Evolutionary conservation across 2,329 filamentous ascomycete genomes (phyloP), one percentile per base, ranked within the genome.

Genomic region (Xylariaceae sp.): DNA sequence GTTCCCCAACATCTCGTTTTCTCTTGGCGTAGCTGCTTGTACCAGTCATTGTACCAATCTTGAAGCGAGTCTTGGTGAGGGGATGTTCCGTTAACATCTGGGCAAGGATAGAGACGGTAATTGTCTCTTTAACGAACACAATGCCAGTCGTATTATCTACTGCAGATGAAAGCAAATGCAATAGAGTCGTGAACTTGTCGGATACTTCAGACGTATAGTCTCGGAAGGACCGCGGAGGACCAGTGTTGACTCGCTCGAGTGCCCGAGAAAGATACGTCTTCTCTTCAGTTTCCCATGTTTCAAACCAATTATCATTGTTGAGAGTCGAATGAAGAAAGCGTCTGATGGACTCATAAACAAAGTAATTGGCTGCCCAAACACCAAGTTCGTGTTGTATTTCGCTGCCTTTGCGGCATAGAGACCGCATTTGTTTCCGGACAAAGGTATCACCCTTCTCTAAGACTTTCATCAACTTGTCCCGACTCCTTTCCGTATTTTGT

Each of bases 321-420:
- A 52, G 48, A 4, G 38, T 49, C 43, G 42, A 55, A 33, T 33
- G 50, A 52, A 38, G 39, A 67, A 63, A 34, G 41, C 57, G 52
- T 2, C 48, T 60, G 9, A 79, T 64, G 3, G 73, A 71, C 29
- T 66, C 66, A 38, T 63, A 62, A 18, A 89, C 75, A 55, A 82
- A 89, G 37, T 73, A 75, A 37, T 89, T 81, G 0, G 76, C 74
- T 1, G 83, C 83, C 83, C 84, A 90, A 1, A 68, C 50, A 0
- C 87, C 87, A 3, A 89, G 69, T 34, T 85, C 74, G 3, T 56
- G 50, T 17, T 67, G 68, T 1, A 89, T 69, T 12, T 72, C 69
- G 1, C 48, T 35, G 11, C 74, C 69, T 24, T 73, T 77, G 2
- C 66, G 64, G 33, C 67, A 65, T 7, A 89, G 71, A 0, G 65